Conservation (phyloP, 768 basidiomycete species). For the Pisolithus microcarpus region DNA sequence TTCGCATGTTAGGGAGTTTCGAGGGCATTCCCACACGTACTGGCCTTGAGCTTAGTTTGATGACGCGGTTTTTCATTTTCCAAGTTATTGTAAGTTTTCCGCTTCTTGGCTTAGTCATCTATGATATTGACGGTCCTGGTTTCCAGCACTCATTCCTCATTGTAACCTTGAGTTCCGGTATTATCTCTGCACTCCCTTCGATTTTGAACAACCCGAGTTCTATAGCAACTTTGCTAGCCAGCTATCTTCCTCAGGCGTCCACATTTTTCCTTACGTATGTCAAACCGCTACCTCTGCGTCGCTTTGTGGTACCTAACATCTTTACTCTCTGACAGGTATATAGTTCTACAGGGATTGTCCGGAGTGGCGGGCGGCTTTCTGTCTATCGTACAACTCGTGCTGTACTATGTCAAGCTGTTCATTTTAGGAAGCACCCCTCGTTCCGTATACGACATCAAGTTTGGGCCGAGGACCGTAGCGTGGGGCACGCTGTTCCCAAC, state of each 20-base stretch:
- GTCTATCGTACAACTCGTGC: constrained; percentile 59
- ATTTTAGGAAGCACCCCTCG: constrained; percentile 86
- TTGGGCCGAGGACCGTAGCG: constrained; percentile 52
- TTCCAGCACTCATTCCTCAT: constrained; percentile 87
- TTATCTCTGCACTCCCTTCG: constrained; percentile 60
- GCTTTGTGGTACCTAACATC: neutral
- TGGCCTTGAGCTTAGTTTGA: constrained; percentile 80
- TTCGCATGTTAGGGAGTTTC: constrained; percentile 73
- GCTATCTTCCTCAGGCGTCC: constrained; percentile 72
- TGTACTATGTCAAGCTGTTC: constrained; percentile 90
- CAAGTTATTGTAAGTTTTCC: constrained; percentile 69
- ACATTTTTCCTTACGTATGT: constrained; percentile 86
- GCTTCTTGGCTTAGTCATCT: neutral
- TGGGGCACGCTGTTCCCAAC: constrained; percentile 74
- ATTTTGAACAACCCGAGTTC: constrained; percentile 63
- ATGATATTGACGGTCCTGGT: neutral
- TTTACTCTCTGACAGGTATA: constrained; percentile 40
- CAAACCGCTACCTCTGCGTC: neutral
- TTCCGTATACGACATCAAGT: constrained; percentile 78
- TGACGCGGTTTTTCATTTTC: constrained; percentile 90
- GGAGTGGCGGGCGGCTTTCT: constrained; percentile 78
- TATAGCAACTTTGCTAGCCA: constrained; percentile 65
- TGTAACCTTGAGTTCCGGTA: constrained; percentile 77
- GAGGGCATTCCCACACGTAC: constrained; percentile 87
- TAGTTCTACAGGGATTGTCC: constrained; percentile 74